Evolutionary conservation across 768 basidiomycete genomes (phyloP), one percentile per base, ranked within the genome.

Genomic region (Calocera viscosa): DNA sequence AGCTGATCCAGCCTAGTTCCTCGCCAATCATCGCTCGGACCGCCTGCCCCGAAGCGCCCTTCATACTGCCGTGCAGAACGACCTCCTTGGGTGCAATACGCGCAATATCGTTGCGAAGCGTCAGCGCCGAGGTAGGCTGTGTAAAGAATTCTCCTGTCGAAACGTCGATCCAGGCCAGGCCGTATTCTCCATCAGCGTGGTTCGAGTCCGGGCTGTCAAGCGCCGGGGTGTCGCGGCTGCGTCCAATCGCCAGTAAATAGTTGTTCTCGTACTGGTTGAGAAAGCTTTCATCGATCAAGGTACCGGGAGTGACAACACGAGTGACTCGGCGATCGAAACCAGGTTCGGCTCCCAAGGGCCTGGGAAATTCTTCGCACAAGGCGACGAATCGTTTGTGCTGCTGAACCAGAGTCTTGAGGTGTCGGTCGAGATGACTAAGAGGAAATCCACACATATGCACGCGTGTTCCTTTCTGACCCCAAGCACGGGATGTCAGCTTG

Each of bases 111-210:
- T 96, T 92, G 65, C 84, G 83, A 33, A 98, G 76, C 41, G 74
- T 78, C 26, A 84, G 83, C 17, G 80, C 63, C 1, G 79, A 75
- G 12, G 83, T 80, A 5, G 76, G 74, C 70, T 90, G 90, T 12
- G 89, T 87, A 75, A 89, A 93, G 75, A 95, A 91, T 73, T 95
- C 94, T 68, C 92, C 91, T 0, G 94, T 96, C 16, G 94, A 94
- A 19, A 96, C 84, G 73, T 98, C 94, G 28, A 91, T 92, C 88
- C 94, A 97, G 5, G 94, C 93, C 41, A 98, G 78, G 1, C 91
- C 91, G 22, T 76, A 30, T 12, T 41, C 14, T 64, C 30, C 7
- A 39, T 26, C 53, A 30, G 17, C 12, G 26, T n/a, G 85, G 67
- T 17, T n/a, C 67, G 47, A 49, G 47, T 8, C 74, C 65, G 30